Percentiles rank a stretch among this genome's conserved stretches.
Conservation (phyloP, 2,329 filamentous ascomycete genomes). For the Ceratocystis lukuohia region DNA sequence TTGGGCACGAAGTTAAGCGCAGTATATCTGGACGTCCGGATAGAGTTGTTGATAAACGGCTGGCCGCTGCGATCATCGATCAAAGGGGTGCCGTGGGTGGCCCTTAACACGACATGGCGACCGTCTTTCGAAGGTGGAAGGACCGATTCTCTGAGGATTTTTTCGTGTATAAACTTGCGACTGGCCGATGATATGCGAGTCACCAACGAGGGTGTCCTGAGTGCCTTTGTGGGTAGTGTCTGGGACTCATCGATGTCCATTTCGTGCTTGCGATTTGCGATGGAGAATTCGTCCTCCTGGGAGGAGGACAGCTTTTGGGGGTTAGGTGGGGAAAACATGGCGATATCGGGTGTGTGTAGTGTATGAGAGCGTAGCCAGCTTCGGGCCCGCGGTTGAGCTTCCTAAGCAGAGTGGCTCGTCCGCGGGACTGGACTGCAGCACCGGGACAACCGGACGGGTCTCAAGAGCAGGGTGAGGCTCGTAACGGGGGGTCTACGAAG, state of each 20-base stretch:
- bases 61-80: conserved; percentile 38
- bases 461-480: not conserved
- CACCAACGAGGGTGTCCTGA: not conserved
- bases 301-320: conserved; percentile 16
- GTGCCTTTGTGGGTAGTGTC: no score
- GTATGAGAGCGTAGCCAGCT: not conserved
- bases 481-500: not conserved
- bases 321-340: conserved; percentile 14
- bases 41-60: conserved; percentile 45
- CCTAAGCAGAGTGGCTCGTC: not conserved
- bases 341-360: not conserved
- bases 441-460: not conserved
- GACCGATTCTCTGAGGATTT: conserved; percentile 50
- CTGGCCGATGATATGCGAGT: conserved; percentile 1
- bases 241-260: conserved; percentile 10
- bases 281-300: conserved; percentile 18
- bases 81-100: conserved; percentile 30
- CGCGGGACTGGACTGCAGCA: not conserved
- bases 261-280: conserved; percentile 13
- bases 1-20: conserved; percentile 74
- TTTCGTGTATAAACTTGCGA: conserved; percentile 28
- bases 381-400: not conserved
- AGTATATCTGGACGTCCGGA: conserved; percentile 73
- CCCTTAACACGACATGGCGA: conserved; percentile 33
- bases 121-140: conserved; percentile 62